Evolutionary conservation across 345 rosid species (phyloP), one percentile per base, ranked within the genome.

Genomic region (Aquilaria yunnanensis): DNA sequence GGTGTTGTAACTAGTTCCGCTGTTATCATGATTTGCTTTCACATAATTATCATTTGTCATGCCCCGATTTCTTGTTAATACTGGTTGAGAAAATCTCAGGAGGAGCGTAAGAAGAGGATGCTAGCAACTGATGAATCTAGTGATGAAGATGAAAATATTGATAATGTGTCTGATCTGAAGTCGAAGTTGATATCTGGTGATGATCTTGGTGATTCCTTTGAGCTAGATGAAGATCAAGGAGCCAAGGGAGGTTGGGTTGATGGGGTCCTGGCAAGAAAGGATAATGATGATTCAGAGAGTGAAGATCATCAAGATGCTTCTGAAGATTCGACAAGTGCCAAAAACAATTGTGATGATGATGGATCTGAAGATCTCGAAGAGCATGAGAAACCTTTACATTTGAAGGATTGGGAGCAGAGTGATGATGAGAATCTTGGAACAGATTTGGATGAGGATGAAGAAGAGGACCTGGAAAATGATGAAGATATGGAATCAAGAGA

Each of bases 361-460:
- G 80, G 70, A 76, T 76, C 80, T 47, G 87, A 76, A 71, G 97
- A 78, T 29, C 78, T 63, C 53, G 67, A 66, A 47, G 77, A 70
- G 33, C 11, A 11, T 48, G 76, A 65, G 32, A 77, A 76, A 65
- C 29, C 55, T 65, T 51, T 50, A 57, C 68, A 77, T 64, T 57
- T 86, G 69, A 78, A 80, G 75, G 96, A 87, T 54, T 94, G 97
- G 96, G 96, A 90, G 70, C 96, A 85, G 70, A 90, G 96, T 77
- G 97, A 90, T 76, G 81, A 87, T 72, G 96, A 85, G 33, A 67
- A 82, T 72, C 68, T 85, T 65, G 88, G 64, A 57, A 70, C 72
- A 12, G 85, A 80, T 76, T 75, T 84, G 70, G 85, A 84, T 50
- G 86, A 75, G 61, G 78, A 65, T 59, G 80, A 74, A 2, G 78